Base-by-base conservation (phyloP, 352 stramenopile species). In the Phytophthora nicotianae region DNA sequence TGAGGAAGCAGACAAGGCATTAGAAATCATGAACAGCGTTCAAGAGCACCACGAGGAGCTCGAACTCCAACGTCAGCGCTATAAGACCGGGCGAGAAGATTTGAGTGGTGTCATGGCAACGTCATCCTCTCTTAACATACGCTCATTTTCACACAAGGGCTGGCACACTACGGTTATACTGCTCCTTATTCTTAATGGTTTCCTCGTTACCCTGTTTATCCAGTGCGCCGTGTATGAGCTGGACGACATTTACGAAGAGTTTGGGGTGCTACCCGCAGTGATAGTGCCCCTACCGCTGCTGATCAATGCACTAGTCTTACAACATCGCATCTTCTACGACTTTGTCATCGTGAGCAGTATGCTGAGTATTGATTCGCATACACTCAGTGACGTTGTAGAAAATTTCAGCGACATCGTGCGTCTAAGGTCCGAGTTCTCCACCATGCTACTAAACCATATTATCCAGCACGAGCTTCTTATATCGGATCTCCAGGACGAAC, bases 81-180 rank as follows among this genome's bases (percentile, higher is more conserved):
- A 53, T 13, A 57, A 60, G 14, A 62, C 43, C 4, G 19, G 45
- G 8, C 35, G 37, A 16, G 49, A 68, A 16, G 53, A 41, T 17
- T 54, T 60, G 10, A 58, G 51, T 21, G 57, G 58, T 10, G 46
- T 64, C 46, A 40, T 63, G 32, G 37, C 58, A 14, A 59, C 50
- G 0, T 58, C 64, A 4, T 58, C 51, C 2, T 37, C 1, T n/a
- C 21, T 65, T 41, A 57, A 65, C 2, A 57, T 81, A 33, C 67
- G 65, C 23, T 87, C 60, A 50, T 90, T 88, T 54, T 88, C 78
- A 0, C 78, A 80, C 50, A 88, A 90, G 47, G 66, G 62, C 4
- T 87, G 79, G 77, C 79, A 90, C 23, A 77, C 86, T 57, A 14
- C 68, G 2, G 68, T 91, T 46, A 85, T 88, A 58, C 37, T 76